These are phyloP conservation scores for Cryptococcus deneoformans DNA, from an alignment of 1,284 basidiomycete species.

Conservation along the genomic window DNA sequence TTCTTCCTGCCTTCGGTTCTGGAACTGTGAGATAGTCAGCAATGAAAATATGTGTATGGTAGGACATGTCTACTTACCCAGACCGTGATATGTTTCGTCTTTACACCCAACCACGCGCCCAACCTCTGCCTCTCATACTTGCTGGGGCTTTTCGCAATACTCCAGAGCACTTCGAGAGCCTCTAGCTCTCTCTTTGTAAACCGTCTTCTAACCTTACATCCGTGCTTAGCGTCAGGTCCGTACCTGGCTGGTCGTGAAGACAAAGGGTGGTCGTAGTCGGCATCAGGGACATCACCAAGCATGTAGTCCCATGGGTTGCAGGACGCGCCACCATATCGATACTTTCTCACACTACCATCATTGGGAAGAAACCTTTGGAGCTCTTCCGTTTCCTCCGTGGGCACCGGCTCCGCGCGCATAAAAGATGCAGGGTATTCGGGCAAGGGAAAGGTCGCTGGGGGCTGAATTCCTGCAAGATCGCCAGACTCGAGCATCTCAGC, in stretches of 20 bases:
- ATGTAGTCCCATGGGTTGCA: slow-evolving; percentile 27
- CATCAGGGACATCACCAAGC: slow-evolving; percentile 4
- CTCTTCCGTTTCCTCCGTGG: slow-evolving; percentile 13
- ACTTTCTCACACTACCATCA: not conserved
- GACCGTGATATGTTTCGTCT: slow-evolving; percentile 23
- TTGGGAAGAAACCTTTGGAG: not conserved
- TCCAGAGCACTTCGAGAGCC: slow-evolving; percentile 24
- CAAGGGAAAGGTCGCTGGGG: slow-evolving; percentile 17
- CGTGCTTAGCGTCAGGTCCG: slow-evolving; percentile 11
- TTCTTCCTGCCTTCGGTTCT: slow-evolving; percentile 25
- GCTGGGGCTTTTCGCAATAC: slow-evolving; percentile 18
- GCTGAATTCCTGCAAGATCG: slow-evolving; percentile 18
- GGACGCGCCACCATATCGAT: slow-evolving; percentile 6
- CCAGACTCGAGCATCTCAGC: not conserved
- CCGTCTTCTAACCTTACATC: slow-evolving; percentile 16
- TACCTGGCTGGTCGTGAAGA: slow-evolving; percentile 5
- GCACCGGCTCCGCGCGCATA: slow-evolving; percentile 18
- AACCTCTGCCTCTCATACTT: slow-evolving; percentile 24
- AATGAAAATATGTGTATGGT: not conserved
- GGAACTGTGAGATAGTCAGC: slow-evolving; percentile 13
- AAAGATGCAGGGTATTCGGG: slow-evolving; percentile 13
- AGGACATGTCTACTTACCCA: slow-evolving; percentile 13
- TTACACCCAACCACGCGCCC: slow-evolving; percentile 25
- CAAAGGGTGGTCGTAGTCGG: not conserved
- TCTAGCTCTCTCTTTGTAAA: slow-evolving; percentile 19